These are phyloP conservation scores for Pezicula rhizophila DNA, from an alignment of 2,329 filamentous ascomycete species.

Conservation along the genomic window DNA sequence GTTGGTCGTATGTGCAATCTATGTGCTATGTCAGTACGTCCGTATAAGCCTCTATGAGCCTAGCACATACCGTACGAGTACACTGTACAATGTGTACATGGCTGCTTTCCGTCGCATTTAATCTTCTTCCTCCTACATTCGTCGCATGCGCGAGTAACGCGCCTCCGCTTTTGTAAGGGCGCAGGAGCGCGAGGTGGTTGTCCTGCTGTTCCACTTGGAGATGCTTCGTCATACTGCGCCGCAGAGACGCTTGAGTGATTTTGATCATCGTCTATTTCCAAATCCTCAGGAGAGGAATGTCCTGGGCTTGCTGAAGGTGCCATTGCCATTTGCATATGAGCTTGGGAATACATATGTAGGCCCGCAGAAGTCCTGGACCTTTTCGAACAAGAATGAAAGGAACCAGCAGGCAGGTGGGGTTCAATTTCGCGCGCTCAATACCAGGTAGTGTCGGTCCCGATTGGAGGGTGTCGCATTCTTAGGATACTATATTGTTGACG, in stretches of 20 bases:
- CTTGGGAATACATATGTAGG: neutral
- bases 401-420: no score
- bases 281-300: slow-evolving; percentile 20
- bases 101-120: slow-evolving; percentile 81
- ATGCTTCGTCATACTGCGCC: slow-evolving; percentile 10
- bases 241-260: slow-evolving; percentile 1
- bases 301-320: slow-evolving; percentile 5
- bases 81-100: slow-evolving; percentile 92
- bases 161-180: slow-evolving; percentile 68
- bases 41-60: neutral
- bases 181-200: slow-evolving; percentile 14
- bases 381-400: neutral
- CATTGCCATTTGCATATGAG: slow-evolving; percentile 10
- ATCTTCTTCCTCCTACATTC: slow-evolving; percentile 83
- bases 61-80: slow-evolving; percentile 83
- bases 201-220: slow-evolving; percentile 10
- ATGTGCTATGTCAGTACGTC: neutral
- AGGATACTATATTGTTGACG: no score
- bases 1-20: slow-evolving; percentile 75
- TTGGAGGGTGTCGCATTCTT: no score
- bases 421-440: no score
- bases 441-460: no score
- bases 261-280: slow-evolving; percentile 21
- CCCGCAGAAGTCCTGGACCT: no score
- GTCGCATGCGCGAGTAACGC: slow-evolving; percentile 76